Conservation (phyloP, 352 stramenopile species). For the Pythium sp. region DNA sequence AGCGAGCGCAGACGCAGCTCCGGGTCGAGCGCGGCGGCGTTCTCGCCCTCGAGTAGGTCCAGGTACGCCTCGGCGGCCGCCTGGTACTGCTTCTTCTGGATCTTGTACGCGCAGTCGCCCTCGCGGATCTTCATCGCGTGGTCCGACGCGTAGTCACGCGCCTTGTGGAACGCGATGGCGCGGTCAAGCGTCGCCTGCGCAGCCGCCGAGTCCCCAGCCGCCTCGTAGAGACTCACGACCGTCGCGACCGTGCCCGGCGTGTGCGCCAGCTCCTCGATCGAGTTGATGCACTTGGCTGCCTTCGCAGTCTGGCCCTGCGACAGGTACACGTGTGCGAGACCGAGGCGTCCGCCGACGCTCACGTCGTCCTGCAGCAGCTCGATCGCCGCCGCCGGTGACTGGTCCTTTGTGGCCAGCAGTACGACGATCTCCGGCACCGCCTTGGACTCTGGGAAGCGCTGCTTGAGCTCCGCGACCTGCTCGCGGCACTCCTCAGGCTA, state of each 20-base stretch:
- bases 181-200: conserved; percentile 51
- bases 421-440: conserved; percentile 62
- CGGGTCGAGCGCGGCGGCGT: conserved; percentile 52
- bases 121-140: conserved; percentile 73
- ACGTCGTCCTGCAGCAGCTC: conserved; percentile 43
- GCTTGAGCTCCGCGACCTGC: conserved; percentile 45
- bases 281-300: conserved; percentile 57
- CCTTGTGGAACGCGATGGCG: conserved; percentile 52
- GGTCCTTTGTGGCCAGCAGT: conserved; percentile 62
- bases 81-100: conserved; percentile 75
- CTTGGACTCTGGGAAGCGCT: conserved; percentile 58
- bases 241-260: conserved; percentile 78
- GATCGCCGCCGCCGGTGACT: conserved; percentile 49
- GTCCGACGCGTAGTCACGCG: conserved; percentile 49
- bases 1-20: conserved; percentile 74
- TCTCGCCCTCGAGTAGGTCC: conserved; percentile 66
- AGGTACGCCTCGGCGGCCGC: conserved; percentile 61
- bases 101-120: conserved; percentile 75
- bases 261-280: conserved; percentile 60
- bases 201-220: conserved; percentile 44
- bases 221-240: conserved; percentile 71
- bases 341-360: conserved; percentile 60
- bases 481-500: conserved; percentile 66
- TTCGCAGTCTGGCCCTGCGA: conserved; percentile 31
- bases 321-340: conserved; percentile 67